These are phyloP conservation scores for Ceratorhiza oryzae-sativae DNA, from an alignment of 1,284 basidiomycete species.

Conservation along the genomic window DNA sequence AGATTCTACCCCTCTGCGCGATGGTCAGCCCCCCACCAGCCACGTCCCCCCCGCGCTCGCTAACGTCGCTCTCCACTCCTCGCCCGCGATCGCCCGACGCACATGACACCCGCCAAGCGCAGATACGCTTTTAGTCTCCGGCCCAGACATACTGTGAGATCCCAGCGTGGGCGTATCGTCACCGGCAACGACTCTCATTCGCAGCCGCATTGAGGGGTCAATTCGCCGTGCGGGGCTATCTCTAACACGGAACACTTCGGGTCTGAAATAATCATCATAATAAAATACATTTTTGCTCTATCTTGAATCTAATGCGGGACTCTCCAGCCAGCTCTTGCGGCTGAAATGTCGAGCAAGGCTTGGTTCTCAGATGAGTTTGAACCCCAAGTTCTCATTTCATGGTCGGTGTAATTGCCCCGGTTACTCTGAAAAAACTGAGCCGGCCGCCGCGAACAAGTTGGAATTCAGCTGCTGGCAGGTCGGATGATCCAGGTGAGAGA, in stretches of 20 bases:
- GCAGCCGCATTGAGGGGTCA: neutral
- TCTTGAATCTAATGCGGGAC: too few relatives aligned
- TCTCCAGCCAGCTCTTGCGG: too few relatives aligned
- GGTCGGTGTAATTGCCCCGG: too few relatives aligned
- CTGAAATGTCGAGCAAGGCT: too few relatives aligned
- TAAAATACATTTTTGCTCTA: too few relatives aligned
- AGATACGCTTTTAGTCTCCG: conserved; percentile 1
- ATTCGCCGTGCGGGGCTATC: conserved; percentile 6
- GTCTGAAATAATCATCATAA: neutral
- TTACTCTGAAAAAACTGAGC: too few relatives aligned
- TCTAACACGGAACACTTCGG: neutral
- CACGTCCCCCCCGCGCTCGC: neutral
- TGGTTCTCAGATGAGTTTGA: neutral
- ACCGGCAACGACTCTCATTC: neutral
- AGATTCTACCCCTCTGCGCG: neutral
- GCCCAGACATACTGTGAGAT: neutral
- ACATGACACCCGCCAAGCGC: conserved; percentile 11
- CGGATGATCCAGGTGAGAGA: too few relatives aligned
- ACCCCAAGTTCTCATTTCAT: neutral
- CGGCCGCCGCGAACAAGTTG: too few relatives aligned
- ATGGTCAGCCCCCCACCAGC: neutral
- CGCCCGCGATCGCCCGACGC: neutral
- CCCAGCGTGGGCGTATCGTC: conserved; percentile 11
- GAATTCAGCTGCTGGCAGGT: too few relatives aligned
- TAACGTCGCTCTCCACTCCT: neutral